phyloP scores from a whole-genome alignment of 2,329 filamentous ascomycete species.

The Diaporthe australafricana region DNA sequence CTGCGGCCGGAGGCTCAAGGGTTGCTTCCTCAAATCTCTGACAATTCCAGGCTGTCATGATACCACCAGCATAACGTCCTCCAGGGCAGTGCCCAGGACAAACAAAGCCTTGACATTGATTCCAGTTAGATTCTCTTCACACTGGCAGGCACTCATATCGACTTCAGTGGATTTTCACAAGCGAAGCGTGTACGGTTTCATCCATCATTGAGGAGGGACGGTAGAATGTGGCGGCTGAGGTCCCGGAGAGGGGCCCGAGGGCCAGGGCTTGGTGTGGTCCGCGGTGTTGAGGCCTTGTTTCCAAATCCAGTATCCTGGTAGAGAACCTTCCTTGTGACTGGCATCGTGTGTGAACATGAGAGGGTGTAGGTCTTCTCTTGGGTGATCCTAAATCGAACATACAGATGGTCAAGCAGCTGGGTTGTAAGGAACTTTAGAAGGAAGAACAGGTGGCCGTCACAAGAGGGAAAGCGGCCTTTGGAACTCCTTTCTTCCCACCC shows the following conservation, averaged over 20 bases:
- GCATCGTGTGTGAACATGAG: not conserved
- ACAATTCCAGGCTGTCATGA: not conserved
- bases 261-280: not conserved
- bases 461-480: not conserved
- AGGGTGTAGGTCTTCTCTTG: not conserved
- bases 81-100: not conserved
- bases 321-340: not conserved
- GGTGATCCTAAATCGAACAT: too few relatives aligned
- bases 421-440: not conserved
- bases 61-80: not conserved
- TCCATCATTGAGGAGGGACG: not conserved
- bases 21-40: not conserved
- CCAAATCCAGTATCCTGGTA: not conserved
- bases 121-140: not conserved
- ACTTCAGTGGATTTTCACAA: not conserved
- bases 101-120: not conserved
- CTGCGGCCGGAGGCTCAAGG: not conserved
- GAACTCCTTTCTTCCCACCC: too few relatives aligned
- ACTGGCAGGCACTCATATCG: not conserved
- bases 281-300: not conserved
- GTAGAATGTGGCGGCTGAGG: not conserved
- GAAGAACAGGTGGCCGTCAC: not conserved
- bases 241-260: not conserved
- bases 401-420: too few relatives aligned
- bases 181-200: not conserved